phyloP scores from a whole-genome alignment of 345 rosid genomes.

The Eucalyptus sp. region DNA sequence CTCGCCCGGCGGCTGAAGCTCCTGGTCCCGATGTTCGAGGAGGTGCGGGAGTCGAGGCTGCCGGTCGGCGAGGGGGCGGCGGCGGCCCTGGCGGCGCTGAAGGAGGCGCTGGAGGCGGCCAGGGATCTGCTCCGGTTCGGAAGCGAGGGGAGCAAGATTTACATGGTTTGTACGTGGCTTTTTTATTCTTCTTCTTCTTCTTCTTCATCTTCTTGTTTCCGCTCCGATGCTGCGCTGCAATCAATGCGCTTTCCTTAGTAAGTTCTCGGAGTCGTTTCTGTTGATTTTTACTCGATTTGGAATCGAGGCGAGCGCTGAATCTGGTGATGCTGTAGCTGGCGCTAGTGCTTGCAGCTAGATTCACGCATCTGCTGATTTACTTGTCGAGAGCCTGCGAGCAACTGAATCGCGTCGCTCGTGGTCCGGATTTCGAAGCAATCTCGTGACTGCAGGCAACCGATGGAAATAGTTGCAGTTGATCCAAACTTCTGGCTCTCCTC shows the following conservation, averaged over 20 bases:
- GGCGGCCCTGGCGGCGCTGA: constrained; percentile 24
- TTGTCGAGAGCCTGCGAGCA: not conserved
- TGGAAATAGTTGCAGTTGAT: not conserved
- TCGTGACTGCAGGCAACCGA: not conserved
- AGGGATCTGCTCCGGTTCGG: constrained; percentile 68
- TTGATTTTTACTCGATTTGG: not conserved
- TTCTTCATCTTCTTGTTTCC: too few species aligned
- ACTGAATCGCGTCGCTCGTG: not conserved
- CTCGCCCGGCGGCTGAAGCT: constrained; percentile 75
- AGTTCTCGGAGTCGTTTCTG: not conserved
- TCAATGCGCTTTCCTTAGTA: not conserved
- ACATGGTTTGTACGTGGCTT: constrained; percentile 47
- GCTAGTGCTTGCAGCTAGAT: not conserved
- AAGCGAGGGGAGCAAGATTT: constrained; percentile 87
- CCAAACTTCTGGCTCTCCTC: not conserved
- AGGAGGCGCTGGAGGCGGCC: constrained; percentile 41
- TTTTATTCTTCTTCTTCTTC: too few species aligned
- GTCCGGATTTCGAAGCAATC: not conserved
- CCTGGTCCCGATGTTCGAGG: constrained; percentile 80
- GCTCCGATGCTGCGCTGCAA: not conserved
- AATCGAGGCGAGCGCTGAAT: not conserved
- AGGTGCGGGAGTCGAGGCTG: constrained; percentile 51
- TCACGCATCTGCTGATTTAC: not conserved
- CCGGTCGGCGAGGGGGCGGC: constrained; percentile 32
- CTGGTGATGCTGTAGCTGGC: not conserved